These are phyloP conservation scores for Alternaria tenuissima DNA, from an alignment of 2,329 filamentous ascomycete species.

Conservation along the genomic window DNA sequence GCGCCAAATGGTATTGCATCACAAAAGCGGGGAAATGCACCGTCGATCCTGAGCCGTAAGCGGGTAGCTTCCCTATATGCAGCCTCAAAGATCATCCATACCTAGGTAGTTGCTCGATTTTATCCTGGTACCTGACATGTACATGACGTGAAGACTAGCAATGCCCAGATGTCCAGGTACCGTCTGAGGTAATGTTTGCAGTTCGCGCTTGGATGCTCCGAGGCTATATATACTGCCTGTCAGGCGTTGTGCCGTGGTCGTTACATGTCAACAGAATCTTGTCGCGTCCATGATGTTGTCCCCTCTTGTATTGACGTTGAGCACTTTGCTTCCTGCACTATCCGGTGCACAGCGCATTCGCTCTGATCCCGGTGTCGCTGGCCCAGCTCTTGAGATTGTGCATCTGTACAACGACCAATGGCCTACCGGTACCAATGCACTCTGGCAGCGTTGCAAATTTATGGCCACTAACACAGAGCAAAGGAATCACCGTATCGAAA, in stretches of 20 bases:
- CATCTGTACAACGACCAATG: constrained; percentile 63
- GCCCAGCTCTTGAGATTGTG: constrained; percentile 57
- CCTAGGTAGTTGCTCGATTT: constrained; percentile 10
- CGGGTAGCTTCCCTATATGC: constrained; percentile 6
- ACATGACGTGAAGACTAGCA: constrained; percentile 36
- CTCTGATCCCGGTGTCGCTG: constrained; percentile 50
- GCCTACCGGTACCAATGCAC: constrained; percentile 48
- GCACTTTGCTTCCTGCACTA: constrained; percentile 21
- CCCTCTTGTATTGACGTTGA: constrained; percentile 14
- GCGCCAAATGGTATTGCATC: constrained; percentile 7
- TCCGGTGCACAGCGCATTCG: constrained; percentile 27
- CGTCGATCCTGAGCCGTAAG: constrained; percentile 1
- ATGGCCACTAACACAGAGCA: constrained; percentile 2
- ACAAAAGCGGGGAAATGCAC: constrained; percentile 13
- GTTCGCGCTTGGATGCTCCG: background rate
- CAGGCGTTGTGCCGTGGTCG: background rate
- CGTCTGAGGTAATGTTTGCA: constrained; percentile 21
- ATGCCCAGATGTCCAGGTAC: constrained; percentile 1
- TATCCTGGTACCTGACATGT: constrained; percentile 27
- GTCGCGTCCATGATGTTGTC: constrained; percentile 7
- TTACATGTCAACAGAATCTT: background rate
- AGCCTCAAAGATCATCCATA: constrained; percentile 11
- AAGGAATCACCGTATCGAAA: constrained; percentile 61
- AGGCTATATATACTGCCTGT: constrained; percentile 12
- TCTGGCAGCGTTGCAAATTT: background rate